Percentiles rank a stretch among this genome's conserved stretches.
These are phyloP conservation scores for Nicotiana benthamiana DNA, from an alignment of 257 asterid genomes.

Conservation along the genomic window DNA sequence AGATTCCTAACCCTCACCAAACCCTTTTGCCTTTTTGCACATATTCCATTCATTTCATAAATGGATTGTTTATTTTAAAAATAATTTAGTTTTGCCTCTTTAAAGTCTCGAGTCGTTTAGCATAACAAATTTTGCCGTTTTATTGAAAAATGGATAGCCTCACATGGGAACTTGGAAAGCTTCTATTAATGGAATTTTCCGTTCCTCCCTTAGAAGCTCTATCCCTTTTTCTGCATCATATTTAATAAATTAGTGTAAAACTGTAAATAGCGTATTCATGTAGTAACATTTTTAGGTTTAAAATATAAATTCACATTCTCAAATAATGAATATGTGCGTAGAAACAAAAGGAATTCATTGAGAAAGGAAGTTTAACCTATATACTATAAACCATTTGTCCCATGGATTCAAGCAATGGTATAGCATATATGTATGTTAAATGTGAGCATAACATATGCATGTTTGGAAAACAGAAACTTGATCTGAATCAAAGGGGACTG, in stretches of 20 bases:
- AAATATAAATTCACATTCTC: too few species aligned
- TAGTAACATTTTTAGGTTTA: too few species aligned
- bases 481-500: too few species aligned
- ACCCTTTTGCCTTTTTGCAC: neutral
- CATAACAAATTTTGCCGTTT: conserved; percentile 12
- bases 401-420: too few species aligned
- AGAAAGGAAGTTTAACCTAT: too few species aligned
- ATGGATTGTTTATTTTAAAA: neutral
- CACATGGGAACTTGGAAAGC: conserved; percentile 16
- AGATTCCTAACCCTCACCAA: neutral
- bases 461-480: too few species aligned
- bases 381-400: too few species aligned
- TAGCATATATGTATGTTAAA: too few species aligned
- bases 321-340: too few species aligned
- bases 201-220: neutral
- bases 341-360: too few species aligned
- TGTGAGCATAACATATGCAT: too few species aligned
- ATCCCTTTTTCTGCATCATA: neutral
- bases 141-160: neutral
- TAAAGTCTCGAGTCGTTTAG: conserved; percentile 10
- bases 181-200: neutral
- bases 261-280: too few species aligned
- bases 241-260: neutral
- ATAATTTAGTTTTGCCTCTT: neutral
- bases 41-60: conserved; percentile 5